Evolutionary conservation across 1,284 basidiomycete genomes (phyloP).

Genomic region (Earliella scabrosa): DNA sequence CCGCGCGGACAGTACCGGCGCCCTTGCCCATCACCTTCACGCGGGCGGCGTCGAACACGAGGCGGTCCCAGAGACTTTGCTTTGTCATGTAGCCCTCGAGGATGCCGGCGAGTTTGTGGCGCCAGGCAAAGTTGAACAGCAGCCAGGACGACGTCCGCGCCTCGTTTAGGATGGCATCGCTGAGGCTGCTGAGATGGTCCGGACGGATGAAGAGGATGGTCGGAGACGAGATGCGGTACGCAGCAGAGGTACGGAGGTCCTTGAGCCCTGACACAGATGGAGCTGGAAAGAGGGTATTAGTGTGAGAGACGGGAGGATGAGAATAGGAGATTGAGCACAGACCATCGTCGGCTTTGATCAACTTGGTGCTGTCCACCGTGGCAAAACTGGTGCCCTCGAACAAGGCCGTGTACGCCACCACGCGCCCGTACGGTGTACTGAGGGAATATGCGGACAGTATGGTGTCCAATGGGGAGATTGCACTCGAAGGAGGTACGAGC

Average conservation of each 20-base stretch:
- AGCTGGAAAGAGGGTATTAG: neutral
- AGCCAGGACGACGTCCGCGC: conserved; percentile 58
- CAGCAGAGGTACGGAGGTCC: conserved; percentile 51
- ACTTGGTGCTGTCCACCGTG: conserved; percentile 58
- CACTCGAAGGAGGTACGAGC: conserved; percentile 65
- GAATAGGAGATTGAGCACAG: conserved; percentile 21
- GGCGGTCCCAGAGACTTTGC: conserved; percentile 79
- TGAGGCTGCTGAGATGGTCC: conserved; percentile 56
- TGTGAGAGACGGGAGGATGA: neutral
- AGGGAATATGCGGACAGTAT: conserved; percentile 74
- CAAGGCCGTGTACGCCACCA: conserved; percentile 75
- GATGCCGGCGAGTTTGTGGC: conserved; percentile 71
- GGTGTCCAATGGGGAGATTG: conserved; percentile 70
- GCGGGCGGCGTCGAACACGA: conserved; percentile 71
- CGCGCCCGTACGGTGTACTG: conserved; percentile 71
- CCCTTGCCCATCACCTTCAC: conserved; percentile 59
- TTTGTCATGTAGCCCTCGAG: conserved; percentile 73
- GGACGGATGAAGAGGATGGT: conserved; percentile 69
- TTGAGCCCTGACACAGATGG: conserved; percentile 34
- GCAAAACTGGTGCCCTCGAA: conserved; percentile 75
- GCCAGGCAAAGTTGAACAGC: conserved; percentile 63
- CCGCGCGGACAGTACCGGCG: conserved; percentile 59
- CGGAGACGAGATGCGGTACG: conserved; percentile 65
- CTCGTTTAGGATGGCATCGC: conserved; percentile 51
- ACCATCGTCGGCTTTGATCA: conserved; percentile 53